Base-by-base conservation (phyloP, 2,329 filamentous ascomycete genomes). In the Aspergillus calidoustus region DNA sequence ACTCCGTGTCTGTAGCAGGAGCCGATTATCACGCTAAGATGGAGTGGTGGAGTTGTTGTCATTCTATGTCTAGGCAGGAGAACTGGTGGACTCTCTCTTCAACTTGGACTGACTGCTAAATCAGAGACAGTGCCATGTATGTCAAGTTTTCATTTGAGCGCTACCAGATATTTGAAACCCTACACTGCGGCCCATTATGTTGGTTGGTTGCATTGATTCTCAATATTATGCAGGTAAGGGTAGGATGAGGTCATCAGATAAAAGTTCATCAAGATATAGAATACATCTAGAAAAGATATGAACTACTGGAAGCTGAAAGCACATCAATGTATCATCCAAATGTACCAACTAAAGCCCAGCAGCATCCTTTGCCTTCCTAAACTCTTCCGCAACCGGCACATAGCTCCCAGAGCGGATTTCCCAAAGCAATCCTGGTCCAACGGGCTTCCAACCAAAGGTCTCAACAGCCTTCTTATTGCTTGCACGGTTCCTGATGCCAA, bases 381-480 rank as follows among this genome's bases (percentile, higher is more conserved):
- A 57, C 54, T 58, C 43, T 43, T 63, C 59, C 11, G 60, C 64
- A 22, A 66, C 64, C 19, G 22, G 19, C 30, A 54, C 30, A 57
- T 72, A 73, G 17, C 71, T 64, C 0, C 71, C 70, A 15, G 53
- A 62, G 23, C 69, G 62, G 17, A 78, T 59, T 57, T 78, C 76
- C 53, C 65, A 71, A 25, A 77, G 60, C 38, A 77, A 55, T 0
- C 59, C 66, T 22, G 61, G 59, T 2, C 68, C 61, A 44, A 58
- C 64, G 7, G 71, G 71, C 15, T 60, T 58, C 79, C 79, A 81
- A 1, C 76, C 76, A 49, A 81, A 64, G 60, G 68, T 50, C 50
- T 71, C 66, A 55, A 66, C 64, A 15, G 79, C 81, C 70, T 75
- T 75, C 34, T 68, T 63, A 64, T 74, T 79, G 9, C 75, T 76